These are phyloP conservation scores for Peribolospora baueri DNA, from an alignment of 768 basidiomycete species.

Conservation along the genomic window DNA sequence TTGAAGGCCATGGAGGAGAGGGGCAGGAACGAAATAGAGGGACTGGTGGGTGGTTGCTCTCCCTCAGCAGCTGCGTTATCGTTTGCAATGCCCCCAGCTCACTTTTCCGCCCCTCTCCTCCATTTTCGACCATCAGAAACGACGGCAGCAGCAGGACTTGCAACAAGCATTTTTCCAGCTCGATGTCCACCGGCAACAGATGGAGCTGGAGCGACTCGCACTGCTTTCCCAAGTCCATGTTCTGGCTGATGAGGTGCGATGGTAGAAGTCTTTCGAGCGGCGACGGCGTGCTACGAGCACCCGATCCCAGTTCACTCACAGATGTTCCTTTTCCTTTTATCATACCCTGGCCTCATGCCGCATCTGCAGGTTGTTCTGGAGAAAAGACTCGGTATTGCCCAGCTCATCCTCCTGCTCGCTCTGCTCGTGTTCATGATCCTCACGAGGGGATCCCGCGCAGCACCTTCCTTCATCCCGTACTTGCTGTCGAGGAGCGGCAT, in stretches of 20 bases:
- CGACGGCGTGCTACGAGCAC: too few relatives aligned
- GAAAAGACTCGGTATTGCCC: slow-evolving; percentile 68
- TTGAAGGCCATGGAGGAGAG: slow-evolving; percentile 28
- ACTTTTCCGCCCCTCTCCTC: not conserved
- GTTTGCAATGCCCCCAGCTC: not conserved
- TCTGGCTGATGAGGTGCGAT: slow-evolving; percentile 51
- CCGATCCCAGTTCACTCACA: not conserved
- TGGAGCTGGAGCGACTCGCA: slow-evolving; percentile 47
- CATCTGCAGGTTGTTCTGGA: slow-evolving; percentile 46
- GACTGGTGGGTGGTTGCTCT: slow-evolving; percentile 31
- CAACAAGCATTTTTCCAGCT: slow-evolving; percentile 41
- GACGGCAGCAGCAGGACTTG: slow-evolving; percentile 41
- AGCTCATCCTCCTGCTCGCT: slow-evolving; percentile 56
- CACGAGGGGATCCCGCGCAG: slow-evolving; percentile 39
- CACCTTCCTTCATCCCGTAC: slow-evolving; percentile 10
- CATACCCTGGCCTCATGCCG: not conserved
- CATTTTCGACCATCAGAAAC: slow-evolving; percentile 26
- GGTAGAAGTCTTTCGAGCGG: not conserved
- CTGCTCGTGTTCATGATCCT: slow-evolving; percentile 69
- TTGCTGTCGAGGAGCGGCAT: too few relatives aligned
- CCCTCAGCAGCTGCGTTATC: not conserved
- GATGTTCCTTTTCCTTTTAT: not conserved
- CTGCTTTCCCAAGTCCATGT: slow-evolving; percentile 45
- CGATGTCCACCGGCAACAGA: slow-evolving; percentile 37
- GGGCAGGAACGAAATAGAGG: slow-evolving; percentile 31